These are phyloP conservation scores for Yarrowia bubula DNA, from an alignment of 805 yeast species.

Conservation along the genomic window DNA sequence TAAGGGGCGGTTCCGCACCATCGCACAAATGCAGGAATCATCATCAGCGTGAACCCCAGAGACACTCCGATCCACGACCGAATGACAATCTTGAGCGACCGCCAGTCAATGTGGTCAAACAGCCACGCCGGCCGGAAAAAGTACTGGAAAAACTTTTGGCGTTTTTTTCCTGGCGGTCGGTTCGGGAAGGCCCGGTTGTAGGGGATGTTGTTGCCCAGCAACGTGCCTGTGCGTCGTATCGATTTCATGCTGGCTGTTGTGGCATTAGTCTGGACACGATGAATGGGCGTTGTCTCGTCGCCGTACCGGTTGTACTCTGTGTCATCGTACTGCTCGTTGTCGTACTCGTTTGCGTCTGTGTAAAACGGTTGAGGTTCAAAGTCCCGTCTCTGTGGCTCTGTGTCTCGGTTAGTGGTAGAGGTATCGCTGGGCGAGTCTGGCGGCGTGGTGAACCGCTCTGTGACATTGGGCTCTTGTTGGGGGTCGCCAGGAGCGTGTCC, in stretches of 20 bases:
- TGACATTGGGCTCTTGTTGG: neutral
- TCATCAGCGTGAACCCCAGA: slow-evolving; percentile 7
- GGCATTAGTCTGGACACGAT: neutral
- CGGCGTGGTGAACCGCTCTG: neutral
- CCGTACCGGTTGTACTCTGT: neutral
- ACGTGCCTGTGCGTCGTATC: neutral
- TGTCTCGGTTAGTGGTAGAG: neutral
- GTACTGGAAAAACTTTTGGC: neutral
- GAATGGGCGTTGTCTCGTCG: neutral
- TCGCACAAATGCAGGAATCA: neutral
- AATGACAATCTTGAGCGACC: neutral
- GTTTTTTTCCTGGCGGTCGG: neutral
- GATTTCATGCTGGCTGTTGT: neutral
- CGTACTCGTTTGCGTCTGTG: neutral
- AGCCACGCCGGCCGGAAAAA: slow-evolving; percentile 14
- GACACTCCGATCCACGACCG: slow-evolving; percentile 17
- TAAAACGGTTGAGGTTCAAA: neutral
- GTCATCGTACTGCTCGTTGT: neutral
- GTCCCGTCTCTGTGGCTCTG: neutral
- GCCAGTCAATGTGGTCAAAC: neutral
- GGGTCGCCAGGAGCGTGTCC: neutral
- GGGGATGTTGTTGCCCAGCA: slow-evolving; percentile 11
- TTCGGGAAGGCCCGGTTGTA: slow-evolving; percentile 10
- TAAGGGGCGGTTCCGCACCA: slow-evolving; percentile 10
- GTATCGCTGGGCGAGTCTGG: neutral